These are phyloP conservation scores for Aspergillus aculeatinus DNA, from an alignment of 2,329 filamentous ascomycete genomes.

Conservation along the genomic window DNA sequence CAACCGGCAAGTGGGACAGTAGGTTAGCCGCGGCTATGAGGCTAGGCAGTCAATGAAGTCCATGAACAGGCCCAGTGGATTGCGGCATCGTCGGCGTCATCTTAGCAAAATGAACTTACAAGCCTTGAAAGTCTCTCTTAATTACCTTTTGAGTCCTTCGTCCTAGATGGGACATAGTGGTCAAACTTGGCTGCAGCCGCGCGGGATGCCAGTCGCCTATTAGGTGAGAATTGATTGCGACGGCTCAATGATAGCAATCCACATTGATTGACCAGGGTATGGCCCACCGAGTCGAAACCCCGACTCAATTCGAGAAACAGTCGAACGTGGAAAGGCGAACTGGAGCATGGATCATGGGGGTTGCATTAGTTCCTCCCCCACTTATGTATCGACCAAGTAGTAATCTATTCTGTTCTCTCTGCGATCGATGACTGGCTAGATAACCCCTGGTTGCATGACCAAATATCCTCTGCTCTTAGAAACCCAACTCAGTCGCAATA, in stretches of 20 bases:
- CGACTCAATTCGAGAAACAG: not conserved
- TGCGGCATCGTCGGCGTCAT: too few relatives aligned
- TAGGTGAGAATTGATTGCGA: not conserved
- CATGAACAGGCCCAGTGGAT: not conserved
- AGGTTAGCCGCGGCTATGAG: not conserved
- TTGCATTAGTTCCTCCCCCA: not conserved
- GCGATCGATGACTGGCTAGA: not conserved
- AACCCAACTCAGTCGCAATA: not conserved
- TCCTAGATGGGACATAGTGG: not conserved
- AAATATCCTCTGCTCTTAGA: not conserved
- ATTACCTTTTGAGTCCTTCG: not conserved
- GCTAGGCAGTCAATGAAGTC: not conserved
- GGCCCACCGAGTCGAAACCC: not conserved
- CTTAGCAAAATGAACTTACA: not conserved
- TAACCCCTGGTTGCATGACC: not conserved
- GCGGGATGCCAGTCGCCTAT: not conserved
- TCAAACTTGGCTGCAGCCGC: not conserved
- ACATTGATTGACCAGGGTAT: not conserved
- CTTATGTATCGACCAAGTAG: not conserved
- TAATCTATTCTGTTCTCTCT: not conserved
- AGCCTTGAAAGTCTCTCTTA: not conserved
- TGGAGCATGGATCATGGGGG: not conserved
- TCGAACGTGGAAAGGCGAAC: conserved; percentile 1
- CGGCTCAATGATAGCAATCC: not conserved
- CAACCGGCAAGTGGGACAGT: not conserved